phyloP scores from a whole-genome alignment of 352 stramenopile species.

The Phytophthora constricta region DNA sequence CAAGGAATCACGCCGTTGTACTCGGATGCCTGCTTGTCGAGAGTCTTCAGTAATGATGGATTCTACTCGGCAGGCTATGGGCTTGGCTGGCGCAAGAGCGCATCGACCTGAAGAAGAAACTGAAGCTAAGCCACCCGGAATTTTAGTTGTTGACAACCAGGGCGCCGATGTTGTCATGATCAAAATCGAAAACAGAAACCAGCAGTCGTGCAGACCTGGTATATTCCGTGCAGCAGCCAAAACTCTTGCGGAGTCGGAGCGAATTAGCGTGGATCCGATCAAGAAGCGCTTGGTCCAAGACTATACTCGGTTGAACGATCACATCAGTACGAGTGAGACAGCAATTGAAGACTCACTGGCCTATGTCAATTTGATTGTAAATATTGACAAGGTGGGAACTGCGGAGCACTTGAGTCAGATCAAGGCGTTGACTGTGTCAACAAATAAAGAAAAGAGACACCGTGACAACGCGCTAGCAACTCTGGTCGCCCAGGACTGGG shows the following conservation, averaged over 20 bases:
- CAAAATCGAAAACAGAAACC: background rate
- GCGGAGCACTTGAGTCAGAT: slow-evolving; percentile 3
- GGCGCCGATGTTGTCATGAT: background rate
- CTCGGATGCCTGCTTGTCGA: background rate
- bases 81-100: background rate
- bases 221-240: background rate
- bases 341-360: slow-evolving; percentile 12
- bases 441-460: slow-evolving; percentile 4
- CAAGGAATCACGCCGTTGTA: background rate
- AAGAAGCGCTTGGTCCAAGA: slow-evolving; percentile 14
- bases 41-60: background rate
- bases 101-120: background rate
- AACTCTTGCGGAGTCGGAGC: background rate
- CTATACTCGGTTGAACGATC: slow-evolving; percentile 13
- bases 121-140: background rate
- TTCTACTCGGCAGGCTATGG: background rate
- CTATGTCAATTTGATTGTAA: slow-evolving; percentile 7
- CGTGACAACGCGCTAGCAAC: slow-evolving; percentile 11
- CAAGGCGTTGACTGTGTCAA: slow-evolving; percentile 1
- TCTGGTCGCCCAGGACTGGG: slow-evolving; percentile 10
- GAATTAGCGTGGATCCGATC: background rate
- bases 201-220: background rate
- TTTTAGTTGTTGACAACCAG: background rate
- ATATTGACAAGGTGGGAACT: background rate
- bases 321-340: slow-evolving; percentile 14